Percentiles rank a stretch among this genome's conserved stretches.
These are phyloP conservation scores for Mucor lusitanicus DNA, from an alignment of 371 early-diverging fungal species.

Conservation along the genomic window DNA sequence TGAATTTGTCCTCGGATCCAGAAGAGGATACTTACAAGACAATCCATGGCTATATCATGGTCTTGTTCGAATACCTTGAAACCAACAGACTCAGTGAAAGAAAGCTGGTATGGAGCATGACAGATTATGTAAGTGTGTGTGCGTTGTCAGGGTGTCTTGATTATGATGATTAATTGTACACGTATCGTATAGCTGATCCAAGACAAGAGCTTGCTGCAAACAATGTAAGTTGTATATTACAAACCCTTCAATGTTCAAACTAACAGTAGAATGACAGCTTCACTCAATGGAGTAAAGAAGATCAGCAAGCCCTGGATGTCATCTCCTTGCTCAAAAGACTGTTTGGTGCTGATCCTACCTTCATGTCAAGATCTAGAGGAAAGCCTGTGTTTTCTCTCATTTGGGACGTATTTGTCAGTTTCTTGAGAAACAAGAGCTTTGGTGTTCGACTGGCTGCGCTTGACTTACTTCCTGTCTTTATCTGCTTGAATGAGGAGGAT, in stretches of 20 bases:
- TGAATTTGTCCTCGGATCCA: background rate
- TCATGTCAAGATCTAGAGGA: slow-evolving; percentile 41
- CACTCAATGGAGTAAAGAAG: slow-evolving; percentile 25
- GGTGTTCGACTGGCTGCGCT: slow-evolving; percentile 28
- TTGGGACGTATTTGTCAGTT: slow-evolving; percentile 17
- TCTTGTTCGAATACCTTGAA: slow-evolving; percentile 35
- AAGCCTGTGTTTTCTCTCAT: slow-evolving; percentile 24
- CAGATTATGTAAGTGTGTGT: slow-evolving; percentile 25
- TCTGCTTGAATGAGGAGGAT: slow-evolving; percentile 25
- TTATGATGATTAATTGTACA: background rate
- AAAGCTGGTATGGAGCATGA: slow-evolving; percentile 15
- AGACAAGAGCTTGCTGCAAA: slow-evolving; percentile 30
- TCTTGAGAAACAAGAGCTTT: slow-evolving; percentile 18
- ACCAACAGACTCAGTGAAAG: slow-evolving; percentile 15
- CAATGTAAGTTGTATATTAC: slow-evolving; percentile 34
- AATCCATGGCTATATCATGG: slow-evolving; percentile 22
- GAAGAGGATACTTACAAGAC: background rate
- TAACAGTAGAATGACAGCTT: slow-evolving; percentile 19
- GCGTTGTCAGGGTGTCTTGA: background rate
- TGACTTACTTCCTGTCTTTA: slow-evolving; percentile 37
- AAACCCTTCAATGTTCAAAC: background rate
- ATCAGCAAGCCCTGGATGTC: slow-evolving; percentile 25
- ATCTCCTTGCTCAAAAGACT: slow-evolving; percentile 41
- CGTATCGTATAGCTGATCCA: slow-evolving; percentile 29
- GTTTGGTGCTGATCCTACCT: slow-evolving; percentile 48